Percentiles rank a stretch among this genome's conserved stretches.
These are phyloP conservation scores for Barnettozyma vustinii DNA, from an alignment of 805 yeast genomes.

Conservation along the genomic window DNA sequence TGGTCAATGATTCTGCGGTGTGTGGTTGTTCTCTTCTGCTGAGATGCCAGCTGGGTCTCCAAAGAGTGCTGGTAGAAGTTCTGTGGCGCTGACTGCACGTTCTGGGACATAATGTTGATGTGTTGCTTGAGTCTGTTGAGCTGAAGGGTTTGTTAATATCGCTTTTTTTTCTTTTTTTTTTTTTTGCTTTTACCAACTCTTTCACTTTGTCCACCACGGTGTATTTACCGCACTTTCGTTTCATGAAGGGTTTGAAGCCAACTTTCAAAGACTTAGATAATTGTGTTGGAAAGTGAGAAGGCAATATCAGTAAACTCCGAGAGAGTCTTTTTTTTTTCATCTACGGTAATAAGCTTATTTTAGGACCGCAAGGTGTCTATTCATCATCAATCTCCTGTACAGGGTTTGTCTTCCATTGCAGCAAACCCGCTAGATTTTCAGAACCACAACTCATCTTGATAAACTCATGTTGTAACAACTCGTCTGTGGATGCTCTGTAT, in stretches of 20 bases:
- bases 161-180: not conserved
- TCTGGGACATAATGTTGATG: not conserved
- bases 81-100: not conserved
- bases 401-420: conserved; percentile 40
- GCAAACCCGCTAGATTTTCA: conserved; percentile 50
- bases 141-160: not conserved
- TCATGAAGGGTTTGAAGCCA: too few relatives aligned
- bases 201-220: too few relatives aligned
- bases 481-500: conserved; percentile 87
- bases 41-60: conserved; percentile 29
- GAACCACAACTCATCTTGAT: conserved; percentile 59
- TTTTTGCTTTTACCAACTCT: too few relatives aligned
- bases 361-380: not conserved
- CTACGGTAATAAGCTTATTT: not conserved
- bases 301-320: too few relatives aligned
- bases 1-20: conserved; percentile 73
- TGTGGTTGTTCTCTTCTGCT: conserved; percentile 42
- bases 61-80: conserved; percentile 20
- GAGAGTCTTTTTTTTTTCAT: too few relatives aligned
- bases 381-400: not conserved
- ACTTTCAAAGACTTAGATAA: too few relatives aligned
- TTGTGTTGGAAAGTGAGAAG: too few relatives aligned
- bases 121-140: not conserved
- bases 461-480: conserved; percentile 72
- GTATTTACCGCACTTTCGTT: too few relatives aligned